Conservation (phyloP, 2,329 filamentous ascomycete species). For the Iodosphaeria phyllophila region DNA sequence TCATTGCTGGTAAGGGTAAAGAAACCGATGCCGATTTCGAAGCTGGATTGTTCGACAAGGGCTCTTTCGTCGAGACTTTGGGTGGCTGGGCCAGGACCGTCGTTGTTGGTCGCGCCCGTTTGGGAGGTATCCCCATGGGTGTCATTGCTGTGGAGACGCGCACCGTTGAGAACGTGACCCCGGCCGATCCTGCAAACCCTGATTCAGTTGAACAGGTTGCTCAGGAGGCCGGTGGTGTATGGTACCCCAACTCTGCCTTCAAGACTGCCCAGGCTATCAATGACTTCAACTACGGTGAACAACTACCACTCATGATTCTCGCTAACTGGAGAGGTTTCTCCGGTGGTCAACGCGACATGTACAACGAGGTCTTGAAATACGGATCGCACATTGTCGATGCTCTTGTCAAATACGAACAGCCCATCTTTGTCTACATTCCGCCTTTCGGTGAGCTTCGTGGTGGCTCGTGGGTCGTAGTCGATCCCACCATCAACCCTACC, state of each 20-base stretch:
- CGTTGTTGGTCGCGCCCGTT: conserved; percentile 85
- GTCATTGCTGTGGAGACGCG: conserved; percentile 95
- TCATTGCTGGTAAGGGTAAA: conserved; percentile 81
- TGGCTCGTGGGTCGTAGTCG: conserved; percentile 98
- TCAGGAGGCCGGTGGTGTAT: conserved; percentile 94
- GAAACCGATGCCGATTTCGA: conserved; percentile 74
- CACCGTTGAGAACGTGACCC: conserved; percentile 89
- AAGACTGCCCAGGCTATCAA: conserved; percentile 98
- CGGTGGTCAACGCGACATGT: conserved; percentile 98
- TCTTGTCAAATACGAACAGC: conserved; percentile 95
- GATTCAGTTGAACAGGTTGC: conserved; percentile 93
- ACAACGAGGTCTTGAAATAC: conserved; percentile 99
- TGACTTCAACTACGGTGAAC: conserved; percentile 98
- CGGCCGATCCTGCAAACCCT: conserved; percentile 91
- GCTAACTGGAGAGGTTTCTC: conserved; percentile 99
- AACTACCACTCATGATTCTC: conserved; percentile 95
- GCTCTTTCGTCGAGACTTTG: conserved; percentile 91
- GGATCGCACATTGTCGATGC: conserved; percentile 98
- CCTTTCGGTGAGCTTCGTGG: conserved; percentile 92
- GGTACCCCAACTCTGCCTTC: conserved; percentile 99
- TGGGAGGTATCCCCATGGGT: conserved; percentile 95
- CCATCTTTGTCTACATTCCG: conserved; percentile 97
- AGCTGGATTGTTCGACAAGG: conserved; percentile 85
- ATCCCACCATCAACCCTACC: conserved; percentile 91
- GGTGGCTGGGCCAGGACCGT: conserved; percentile 96